Conservation (phyloP, 1,284 basidiomycete genomes). For the Rhodotorula sp. region DNA sequence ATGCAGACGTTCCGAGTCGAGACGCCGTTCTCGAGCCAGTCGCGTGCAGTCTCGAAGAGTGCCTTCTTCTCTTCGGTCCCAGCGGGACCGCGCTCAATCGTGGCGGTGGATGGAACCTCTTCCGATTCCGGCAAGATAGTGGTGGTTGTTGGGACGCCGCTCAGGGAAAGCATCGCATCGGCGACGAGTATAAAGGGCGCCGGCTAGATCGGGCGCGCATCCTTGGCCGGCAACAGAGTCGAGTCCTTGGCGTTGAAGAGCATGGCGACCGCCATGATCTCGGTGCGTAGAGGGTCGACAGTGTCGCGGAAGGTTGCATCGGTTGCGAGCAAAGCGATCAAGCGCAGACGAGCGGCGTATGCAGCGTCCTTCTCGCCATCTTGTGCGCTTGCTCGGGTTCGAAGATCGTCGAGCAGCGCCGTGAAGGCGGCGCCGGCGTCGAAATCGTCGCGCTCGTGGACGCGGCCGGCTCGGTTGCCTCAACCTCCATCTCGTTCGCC, state of each 20-base stretch:
- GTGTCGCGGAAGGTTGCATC: conserved; percentile 42
- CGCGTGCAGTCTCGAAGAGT: conserved; percentile 71
- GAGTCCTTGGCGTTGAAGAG: conserved; percentile 30
- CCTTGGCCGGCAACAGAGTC: conserved; percentile 40
- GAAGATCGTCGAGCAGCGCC: conserved; percentile 62
- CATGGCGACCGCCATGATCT: conserved; percentile 35
- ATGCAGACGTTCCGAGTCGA: conserved; percentile 75
- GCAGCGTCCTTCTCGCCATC: conserved; percentile 31
- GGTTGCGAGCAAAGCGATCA: conserved; percentile 44
- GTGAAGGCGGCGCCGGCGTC: conserved; percentile 53
- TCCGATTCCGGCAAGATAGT: conserved; percentile 62
- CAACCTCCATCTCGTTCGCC: conserved; percentile 28
- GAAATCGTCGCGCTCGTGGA: background rate
- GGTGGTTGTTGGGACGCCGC: conserved; percentile 62
- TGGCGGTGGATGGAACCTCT: conserved; percentile 52
- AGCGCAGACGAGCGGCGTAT: conserved; percentile 39
- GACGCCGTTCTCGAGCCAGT: conserved; percentile 62
- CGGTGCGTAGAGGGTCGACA: conserved; percentile 37
- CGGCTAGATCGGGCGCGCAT: conserved; percentile 70
- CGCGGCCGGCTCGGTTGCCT: background rate
- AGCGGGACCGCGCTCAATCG: conserved; percentile 61
- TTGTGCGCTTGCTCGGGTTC: conserved; percentile 19
- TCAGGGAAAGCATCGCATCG: conserved; percentile 73
- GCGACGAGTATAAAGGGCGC: conserved; percentile 75
- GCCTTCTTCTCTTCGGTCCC: conserved; percentile 63